Conservation (phyloP, 352 stramenopile genomes). For the Blastocystis sp. region DNA sequence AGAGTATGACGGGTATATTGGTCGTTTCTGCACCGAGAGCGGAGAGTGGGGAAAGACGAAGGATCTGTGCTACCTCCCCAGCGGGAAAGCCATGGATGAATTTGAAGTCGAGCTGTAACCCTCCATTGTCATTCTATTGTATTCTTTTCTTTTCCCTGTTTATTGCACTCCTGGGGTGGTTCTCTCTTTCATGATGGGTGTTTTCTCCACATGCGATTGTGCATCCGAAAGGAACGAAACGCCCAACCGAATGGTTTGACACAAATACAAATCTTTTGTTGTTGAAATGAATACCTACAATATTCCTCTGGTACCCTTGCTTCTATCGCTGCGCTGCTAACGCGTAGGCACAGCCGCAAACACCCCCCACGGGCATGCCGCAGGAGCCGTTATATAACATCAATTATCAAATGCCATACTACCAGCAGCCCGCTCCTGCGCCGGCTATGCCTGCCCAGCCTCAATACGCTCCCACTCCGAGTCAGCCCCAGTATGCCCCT, state of each 20-base stretch:
- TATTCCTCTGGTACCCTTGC: neutral
- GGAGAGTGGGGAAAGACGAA: slow-evolving; percentile 36
- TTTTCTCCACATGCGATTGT: too few species aligned
- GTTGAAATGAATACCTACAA: neutral
- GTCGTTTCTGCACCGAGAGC: slow-evolving; percentile 19
- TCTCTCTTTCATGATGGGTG: too few species aligned
- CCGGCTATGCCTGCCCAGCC: too few species aligned
- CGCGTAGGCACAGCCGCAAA: too few species aligned
- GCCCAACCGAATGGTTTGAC: neutral
- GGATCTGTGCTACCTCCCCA: slow-evolving; percentile 35
- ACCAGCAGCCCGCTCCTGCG: too few species aligned
- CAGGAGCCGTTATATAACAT: too few species aligned
- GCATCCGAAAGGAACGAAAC: neutral
- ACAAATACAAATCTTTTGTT: slow-evolving; percentile 17
- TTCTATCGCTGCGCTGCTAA: too few species aligned
- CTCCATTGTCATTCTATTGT: neutral
- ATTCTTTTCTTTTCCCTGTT: slow-evolving; percentile 11
- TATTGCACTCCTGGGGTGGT: neutral
- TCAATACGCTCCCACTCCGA: too few species aligned
- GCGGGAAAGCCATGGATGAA: slow-evolving; percentile 4
- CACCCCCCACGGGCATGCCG: too few species aligned
- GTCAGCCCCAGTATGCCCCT: too few species aligned
- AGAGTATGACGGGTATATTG: slow-evolving; percentile 33
- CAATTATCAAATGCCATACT: too few species aligned
- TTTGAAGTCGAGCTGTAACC: slow-evolving; percentile 13